A percentile compares a stretch with the other conserved stretches of the same genome.
Evolutionary conservation across 1,284 basidiomycete species (phyloP).

Genomic region (Leccinum colubrinum): DNA sequence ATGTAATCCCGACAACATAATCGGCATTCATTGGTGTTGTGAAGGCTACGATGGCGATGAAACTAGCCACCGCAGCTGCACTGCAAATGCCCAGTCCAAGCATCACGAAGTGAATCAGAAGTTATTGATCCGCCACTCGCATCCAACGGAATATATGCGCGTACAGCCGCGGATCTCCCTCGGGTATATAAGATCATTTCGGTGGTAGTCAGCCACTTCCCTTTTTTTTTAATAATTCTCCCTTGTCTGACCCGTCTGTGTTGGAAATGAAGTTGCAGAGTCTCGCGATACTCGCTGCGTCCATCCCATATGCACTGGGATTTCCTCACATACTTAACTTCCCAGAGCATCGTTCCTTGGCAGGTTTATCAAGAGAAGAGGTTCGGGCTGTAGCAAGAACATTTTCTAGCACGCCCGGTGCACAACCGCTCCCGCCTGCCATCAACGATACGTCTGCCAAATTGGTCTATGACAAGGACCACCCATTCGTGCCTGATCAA

Average conservation of each 20-base stretch:
- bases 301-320: slow-evolving; percentile 13
- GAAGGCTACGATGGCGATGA: background rate
- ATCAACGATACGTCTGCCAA: slow-evolving; percentile 28
- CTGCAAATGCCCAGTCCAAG: background rate
- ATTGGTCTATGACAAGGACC: slow-evolving; percentile 21
- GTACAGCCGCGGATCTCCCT: background rate
- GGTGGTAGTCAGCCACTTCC: background rate
- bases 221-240: background rate
- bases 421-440: slow-evolving; percentile 23
- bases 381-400: slow-evolving; percentile 10
- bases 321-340: slow-evolving; percentile 18
- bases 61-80: background rate
- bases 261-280: slow-evolving; percentile 13
- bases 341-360: slow-evolving; percentile 22
- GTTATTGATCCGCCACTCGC: background rate
- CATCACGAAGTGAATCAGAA: background rate
- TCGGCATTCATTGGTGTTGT: background rate
- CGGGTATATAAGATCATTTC: background rate
- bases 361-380: slow-evolving; percentile 17
- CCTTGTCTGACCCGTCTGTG: background rate
- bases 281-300: slow-evolving; percentile 1
- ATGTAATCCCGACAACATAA: too few relatives aligned
- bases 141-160: background rate
- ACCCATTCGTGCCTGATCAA: slow-evolving; percentile 16
- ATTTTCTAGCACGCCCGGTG: slow-evolving; percentile 21